Base-by-base conservation (phyloP, 768 basidiomycete species). In the Amanita pallidorosea region DNA sequence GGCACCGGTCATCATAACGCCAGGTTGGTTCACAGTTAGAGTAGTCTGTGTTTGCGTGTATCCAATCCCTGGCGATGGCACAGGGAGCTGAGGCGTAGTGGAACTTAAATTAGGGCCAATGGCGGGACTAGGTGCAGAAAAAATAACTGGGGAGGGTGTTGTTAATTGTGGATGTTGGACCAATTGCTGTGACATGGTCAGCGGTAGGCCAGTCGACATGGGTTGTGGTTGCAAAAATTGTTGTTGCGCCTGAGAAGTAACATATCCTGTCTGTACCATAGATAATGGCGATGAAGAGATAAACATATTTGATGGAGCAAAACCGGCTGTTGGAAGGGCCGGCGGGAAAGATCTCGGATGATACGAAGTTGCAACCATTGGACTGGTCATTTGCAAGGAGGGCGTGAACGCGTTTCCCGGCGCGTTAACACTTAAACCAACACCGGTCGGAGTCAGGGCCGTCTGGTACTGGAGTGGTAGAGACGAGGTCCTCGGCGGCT, bases 391-490 rank as follows among this genome's bases (percentile, higher is more conserved):
- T 22, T 25, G 41, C n/a, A 45, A 1, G 18, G 43, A 13, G 2
- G 18, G 42, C 13, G 42, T 18, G 36, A 45, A 45, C n/a, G 29
- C 11, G n/a, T 20, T 22, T 20, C 33, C 35, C 5, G 40, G 20
- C 38, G 31, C 17, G 18, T 31, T 34, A 3, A 34, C 20, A 25
- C 45, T 11, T 2, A 31, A 29, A 17, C 40, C 49, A 12, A 35
- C 17, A 17, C 42, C 50, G 15, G 31, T 45, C 17, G 42, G 35
- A 25, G 31, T 37, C 15, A 18, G 31, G 15, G 51, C 50, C 22
- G 63, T 23, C 51, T 67, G 70, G 38, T 70, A 71, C 56, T 78
- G 76, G 7, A 78, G 64, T 7, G 76, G 80, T 9, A 82, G 67
- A 11, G 80, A 75, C 12, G 79, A 72, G 13, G 64, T 72, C n/a